Evolutionary conservation across 2,329 filamentous ascomycete genomes (phyloP), one percentile per base, ranked within the genome.

Genomic region (Fusarium sp.): DNA sequence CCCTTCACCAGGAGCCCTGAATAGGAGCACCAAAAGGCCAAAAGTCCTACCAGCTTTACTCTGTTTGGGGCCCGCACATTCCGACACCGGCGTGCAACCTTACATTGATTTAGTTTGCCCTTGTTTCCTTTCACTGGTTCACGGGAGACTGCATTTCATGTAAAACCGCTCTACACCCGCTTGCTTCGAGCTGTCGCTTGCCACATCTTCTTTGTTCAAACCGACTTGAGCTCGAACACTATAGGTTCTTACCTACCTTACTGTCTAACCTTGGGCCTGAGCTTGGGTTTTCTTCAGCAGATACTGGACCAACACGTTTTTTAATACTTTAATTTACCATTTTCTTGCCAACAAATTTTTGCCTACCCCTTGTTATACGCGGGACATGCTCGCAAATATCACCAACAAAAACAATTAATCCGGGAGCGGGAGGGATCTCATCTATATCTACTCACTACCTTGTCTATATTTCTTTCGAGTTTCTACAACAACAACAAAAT

Each of bases 1-100:
- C 79, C 80, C 79, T 80, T 70, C 62, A 63, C 49, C 44, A 64
- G 39, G 46, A 64, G 71, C 68, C 70, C 77, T 73, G 75, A 58
- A 33, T 27, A 35, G 75, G 65, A 72, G 65, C 66, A 56, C 46
- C 54, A 66, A 57, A 35, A 29, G 52, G 15, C 18, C 50, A 54
- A 49, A 45, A 60, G 44, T 65, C 52, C 52, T 68, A 44, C 56
- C 54, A 65, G 67, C 60, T 63, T 72, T 55, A 65, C 49, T 56
- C 63, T 49, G 49, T 49, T 59, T 63, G 27, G 59, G 50, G 62
- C 61, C 74, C 65, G 68, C 67, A 66, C 77, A 79, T 79, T 79
- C 77, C 77, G 75, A 62, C 68, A 55, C 66, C 67, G 60, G 65
- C 59, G 71, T 74, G 60, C 68, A 42, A 76, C 73, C 68, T 69